A percentile compares a stretch with the other conserved stretches of the same genome.
Evolutionary conservation across 129 eudicot genomes (phyloP).

Genomic region (Ambrosia trifida): DNA sequence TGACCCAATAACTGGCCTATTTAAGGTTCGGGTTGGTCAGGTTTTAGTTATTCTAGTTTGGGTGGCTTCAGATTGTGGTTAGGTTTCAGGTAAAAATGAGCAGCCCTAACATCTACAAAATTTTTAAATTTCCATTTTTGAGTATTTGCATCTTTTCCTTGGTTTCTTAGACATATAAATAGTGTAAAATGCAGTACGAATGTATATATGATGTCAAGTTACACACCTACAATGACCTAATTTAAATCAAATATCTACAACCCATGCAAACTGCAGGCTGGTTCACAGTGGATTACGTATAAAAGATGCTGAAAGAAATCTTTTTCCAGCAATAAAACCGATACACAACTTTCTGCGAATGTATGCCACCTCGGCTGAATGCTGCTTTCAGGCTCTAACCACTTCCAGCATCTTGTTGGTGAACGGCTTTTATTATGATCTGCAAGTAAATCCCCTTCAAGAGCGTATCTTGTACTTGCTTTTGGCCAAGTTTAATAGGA

Average conservation of each 20-base stretch:
- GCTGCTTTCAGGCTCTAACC: slow-evolving; percentile 16
- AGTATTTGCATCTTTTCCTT: no score
- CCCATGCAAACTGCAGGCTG: slow-evolving; percentile 27
- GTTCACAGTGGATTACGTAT: neutral
- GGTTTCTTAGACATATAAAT: no score
- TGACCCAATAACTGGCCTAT: no score
- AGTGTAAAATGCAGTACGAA: slow-evolving; percentile 1
- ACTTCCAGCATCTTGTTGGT: slow-evolving; percentile 22
- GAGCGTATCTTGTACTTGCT: slow-evolving; percentile 57
- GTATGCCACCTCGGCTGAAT: slow-evolving; percentile 22
- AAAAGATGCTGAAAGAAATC: slow-evolving; percentile 13
- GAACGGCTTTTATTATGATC: slow-evolving; percentile 19
- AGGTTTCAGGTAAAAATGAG: no score
- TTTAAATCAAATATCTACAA: slow-evolving; percentile 33
- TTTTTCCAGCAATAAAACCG: neutral
- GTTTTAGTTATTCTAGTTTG: no score
- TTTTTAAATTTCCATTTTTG: no score
- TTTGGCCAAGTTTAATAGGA: slow-evolving; percentile 64
- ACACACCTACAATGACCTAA: slow-evolving; percentile 20
- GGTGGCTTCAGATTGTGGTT: no score
- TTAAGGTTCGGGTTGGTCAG: no score
- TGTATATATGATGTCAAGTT: slow-evolving; percentile 6
- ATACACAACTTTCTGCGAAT: neutral
- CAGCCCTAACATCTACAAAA: no score
- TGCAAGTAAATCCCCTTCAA: slow-evolving; percentile 1